Percentiles rank a stretch among this genome's conserved stretches.
These are phyloP conservation scores for Oryza glaberrima DNA, from an alignment of 176 grass and related monocot species.

Conservation along the genomic window DNA sequence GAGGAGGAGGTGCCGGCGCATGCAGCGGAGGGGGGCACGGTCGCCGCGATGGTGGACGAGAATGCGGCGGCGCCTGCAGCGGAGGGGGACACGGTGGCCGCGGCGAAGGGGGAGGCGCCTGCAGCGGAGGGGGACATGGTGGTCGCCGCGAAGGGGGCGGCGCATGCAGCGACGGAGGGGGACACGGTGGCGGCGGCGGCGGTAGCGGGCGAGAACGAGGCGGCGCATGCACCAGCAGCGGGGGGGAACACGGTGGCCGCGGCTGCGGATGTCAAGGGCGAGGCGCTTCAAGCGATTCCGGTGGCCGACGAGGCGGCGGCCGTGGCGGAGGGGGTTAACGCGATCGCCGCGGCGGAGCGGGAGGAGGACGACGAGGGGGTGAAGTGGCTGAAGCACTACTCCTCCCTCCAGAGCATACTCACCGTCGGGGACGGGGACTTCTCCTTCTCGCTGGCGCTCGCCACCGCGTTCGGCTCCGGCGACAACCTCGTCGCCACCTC, in stretches of 20 bases:
- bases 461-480: conserved; percentile 60
- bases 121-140: background rate
- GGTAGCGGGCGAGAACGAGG: background rate
- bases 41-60: background rate
- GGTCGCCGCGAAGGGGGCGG: background rate
- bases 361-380: conserved; percentile 10
- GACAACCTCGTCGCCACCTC: conserved; percentile 63
- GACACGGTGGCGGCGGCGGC: no score
- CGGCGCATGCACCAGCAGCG: background rate
- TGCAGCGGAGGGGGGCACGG: no score
- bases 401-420: conserved; percentile 50
- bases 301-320: background rate
- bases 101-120: no score
- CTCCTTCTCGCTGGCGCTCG: conserved; percentile 63
- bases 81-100: no score
- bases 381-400: conserved; percentile 54
- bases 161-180: no score
- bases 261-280: background rate
- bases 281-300: background rate
- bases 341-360: background rate
- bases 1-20: background rate
- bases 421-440: conserved; percentile 62
- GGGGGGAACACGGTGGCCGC: background rate
- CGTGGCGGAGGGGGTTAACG: background rate
- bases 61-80: background rate